Evolutionary conservation across 768 basidiomycete genomes (phyloP).

Genomic region (Panaeolus papilionaceus): DNA sequence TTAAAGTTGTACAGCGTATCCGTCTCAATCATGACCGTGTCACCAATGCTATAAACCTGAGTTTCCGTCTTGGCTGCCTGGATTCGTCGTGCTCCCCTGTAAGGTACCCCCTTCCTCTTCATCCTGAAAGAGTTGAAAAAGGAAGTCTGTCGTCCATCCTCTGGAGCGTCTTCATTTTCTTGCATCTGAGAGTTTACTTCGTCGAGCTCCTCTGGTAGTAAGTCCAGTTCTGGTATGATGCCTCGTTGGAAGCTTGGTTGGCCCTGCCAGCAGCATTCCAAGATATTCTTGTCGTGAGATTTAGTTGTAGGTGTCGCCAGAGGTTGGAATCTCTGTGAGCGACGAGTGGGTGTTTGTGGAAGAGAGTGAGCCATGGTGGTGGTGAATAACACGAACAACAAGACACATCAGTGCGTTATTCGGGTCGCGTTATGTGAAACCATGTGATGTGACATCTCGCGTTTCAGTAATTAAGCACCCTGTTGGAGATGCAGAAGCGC

Average conservation of each 20-base stretch:
- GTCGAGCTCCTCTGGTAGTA: conserved; percentile 33
- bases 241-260: conserved; percentile 25
- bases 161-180: conserved; percentile 20
- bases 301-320: conserved; percentile 31
- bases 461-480: too few relatives aligned
- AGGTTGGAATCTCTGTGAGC: conserved; percentile 33
- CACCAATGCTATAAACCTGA: conserved; percentile 59
- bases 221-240: conserved; percentile 29
- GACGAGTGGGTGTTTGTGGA: conserved; percentile 32
- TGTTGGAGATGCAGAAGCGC: too few relatives aligned
- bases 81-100: conserved; percentile 30
- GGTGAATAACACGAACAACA: background rate
- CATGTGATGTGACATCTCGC: too few relatives aligned
- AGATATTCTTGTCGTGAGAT: conserved; percentile 25
- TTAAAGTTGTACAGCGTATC: conserved; percentile 46
- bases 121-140: conserved; percentile 43
- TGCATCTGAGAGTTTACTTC: conserved; percentile 16
- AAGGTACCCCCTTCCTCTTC: conserved; percentile 34
- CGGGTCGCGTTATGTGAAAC: too few relatives aligned
- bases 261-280: conserved; percentile 30
- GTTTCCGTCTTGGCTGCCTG: conserved; percentile 29
- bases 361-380: conserved; percentile 14
- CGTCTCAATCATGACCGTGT: conserved; percentile 68
- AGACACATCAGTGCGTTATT: background rate
- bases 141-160: conserved; percentile 35